phyloP scores from a whole-genome alignment of 2,329 filamentous ascomycete genomes.

The Ascochyta lentis region DNA sequence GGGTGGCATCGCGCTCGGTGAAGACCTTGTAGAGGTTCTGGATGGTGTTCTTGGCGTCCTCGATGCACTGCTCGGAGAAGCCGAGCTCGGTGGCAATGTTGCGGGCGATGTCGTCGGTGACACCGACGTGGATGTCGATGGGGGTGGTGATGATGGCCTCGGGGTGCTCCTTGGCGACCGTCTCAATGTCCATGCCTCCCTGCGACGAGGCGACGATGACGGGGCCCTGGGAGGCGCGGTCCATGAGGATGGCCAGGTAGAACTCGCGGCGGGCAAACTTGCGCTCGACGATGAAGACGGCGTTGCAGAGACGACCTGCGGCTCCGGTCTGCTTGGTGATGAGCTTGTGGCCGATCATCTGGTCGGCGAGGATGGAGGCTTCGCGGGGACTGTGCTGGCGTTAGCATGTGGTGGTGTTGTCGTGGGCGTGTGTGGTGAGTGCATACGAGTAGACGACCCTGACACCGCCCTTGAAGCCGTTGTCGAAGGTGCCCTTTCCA shows the following conservation, averaged over 20 bases:
- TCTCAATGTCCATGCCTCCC: constrained; percentile 99
- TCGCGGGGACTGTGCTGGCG: constrained; percentile 68
- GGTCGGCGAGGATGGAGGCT: constrained; percentile 96
- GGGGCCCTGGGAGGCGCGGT: constrained; percentile 86
- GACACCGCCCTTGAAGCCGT: constrained; percentile 98
- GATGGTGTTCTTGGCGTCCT: constrained; percentile 94
- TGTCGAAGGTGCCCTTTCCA: constrained; percentile 97
- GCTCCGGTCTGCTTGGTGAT: constrained; percentile 99
- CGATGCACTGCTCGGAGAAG: constrained; percentile 97
- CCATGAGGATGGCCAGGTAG: constrained; percentile 98
- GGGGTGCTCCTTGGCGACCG: constrained; percentile 96
- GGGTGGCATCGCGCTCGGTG: constrained; percentile 96
- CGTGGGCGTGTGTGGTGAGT: constrained; percentile 5
- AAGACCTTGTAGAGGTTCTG: constrained; percentile 99
- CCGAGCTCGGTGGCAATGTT: constrained; percentile 90
- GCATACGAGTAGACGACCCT: constrained; percentile 93
- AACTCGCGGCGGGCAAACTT: constrained; percentile 99
- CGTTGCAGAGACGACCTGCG: constrained; percentile 89
- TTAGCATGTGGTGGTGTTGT: constrained; percentile 19
- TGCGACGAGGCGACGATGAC: constrained; percentile 98
- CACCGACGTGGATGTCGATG: constrained; percentile 91
- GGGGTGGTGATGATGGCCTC: constrained; percentile 94
- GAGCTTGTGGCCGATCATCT: constrained; percentile 99
- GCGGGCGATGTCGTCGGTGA: constrained; percentile 92
- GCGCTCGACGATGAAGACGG: constrained; percentile 99